These are phyloP conservation scores for Halteria grandinella DNA, from an alignment of 73 alveolate species.

Conservation along the genomic window DNA sequence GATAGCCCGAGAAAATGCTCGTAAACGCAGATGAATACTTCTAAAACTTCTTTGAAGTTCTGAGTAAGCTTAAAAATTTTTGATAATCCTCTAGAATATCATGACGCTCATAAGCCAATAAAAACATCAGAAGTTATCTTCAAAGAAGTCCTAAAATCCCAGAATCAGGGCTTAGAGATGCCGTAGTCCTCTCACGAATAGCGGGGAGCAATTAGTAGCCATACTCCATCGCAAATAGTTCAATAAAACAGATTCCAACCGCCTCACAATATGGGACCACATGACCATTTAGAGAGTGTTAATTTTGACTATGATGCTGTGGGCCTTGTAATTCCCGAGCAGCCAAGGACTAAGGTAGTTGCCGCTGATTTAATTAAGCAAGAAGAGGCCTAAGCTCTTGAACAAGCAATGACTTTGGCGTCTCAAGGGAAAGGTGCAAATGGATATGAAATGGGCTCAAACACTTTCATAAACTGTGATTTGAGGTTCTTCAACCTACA, in stretches of 20 bases:
- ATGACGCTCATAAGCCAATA: slow-evolving; percentile 8
- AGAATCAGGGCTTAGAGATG: neutral
- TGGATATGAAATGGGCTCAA: slow-evolving; percentile 33
- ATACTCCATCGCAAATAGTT: no score
- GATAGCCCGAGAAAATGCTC: no score
- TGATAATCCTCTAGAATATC: slow-evolving; percentile 11
- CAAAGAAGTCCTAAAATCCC: slow-evolving; percentile 4
- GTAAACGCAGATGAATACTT: no score
- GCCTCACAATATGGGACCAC: neutral
- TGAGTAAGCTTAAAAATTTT: neutral
- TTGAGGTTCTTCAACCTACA: slow-evolving; percentile 86
- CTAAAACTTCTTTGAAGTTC: slow-evolving; percentile 33
- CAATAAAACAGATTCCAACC: no score
- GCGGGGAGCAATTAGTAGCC: neutral
- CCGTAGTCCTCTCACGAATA: neutral
- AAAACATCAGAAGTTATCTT: slow-evolving; percentile 20
- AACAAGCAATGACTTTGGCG: neutral
- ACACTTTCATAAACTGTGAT: slow-evolving; percentile 87
- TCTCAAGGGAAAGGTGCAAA: neutral
- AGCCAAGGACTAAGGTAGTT: slow-evolving; percentile 39
- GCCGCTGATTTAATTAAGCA: neutral
- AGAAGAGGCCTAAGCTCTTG: neutral
- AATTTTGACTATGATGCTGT: slow-evolving; percentile 3
- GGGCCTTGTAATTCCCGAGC: slow-evolving; percentile 21
- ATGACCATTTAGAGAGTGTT: neutral